phyloP scores from a whole-genome alignment of 345 rosid species.

The Melastoma malabathricum region DNA sequence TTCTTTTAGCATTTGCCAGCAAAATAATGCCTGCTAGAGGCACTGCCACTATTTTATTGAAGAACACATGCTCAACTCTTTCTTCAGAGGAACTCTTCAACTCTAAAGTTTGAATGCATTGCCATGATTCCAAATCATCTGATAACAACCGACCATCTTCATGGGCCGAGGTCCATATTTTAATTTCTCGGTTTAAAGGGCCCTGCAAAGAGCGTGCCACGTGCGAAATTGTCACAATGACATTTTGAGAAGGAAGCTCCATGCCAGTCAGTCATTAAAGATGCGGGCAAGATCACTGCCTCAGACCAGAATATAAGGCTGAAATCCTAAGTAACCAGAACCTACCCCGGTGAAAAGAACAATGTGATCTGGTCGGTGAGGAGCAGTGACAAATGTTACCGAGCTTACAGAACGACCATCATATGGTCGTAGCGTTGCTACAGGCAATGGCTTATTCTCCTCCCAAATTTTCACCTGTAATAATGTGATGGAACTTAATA shows the following conservation, averaged over 20 bases:
- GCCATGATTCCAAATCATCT: conserved; percentile 43
- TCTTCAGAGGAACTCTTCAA: conserved; percentile 40
- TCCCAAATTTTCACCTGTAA: conserved; percentile 70
- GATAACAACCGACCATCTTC: conserved; percentile 73
- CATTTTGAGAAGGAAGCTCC: no score
- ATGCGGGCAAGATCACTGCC: not conserved
- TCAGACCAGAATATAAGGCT: not conserved
- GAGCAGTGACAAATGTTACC: conserved; percentile 45
- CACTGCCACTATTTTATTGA: conserved; percentile 56
- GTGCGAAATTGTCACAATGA: conserved; percentile 3
- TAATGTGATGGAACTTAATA: no score
- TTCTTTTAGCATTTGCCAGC: conserved; percentile 63
- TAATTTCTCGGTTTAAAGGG: conserved; percentile 43
- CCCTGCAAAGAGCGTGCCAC: conserved; percentile 26
- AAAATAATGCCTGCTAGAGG: conserved; percentile 44
- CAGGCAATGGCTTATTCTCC: conserved; percentile 46
- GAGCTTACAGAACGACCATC: conserved; percentile 55
- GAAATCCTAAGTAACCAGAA: not conserved
- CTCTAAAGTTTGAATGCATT: conserved; percentile 50
- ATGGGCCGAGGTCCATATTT: conserved; percentile 44
- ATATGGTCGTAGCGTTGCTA: conserved; percentile 48
- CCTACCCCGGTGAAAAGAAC: conserved; percentile 61
- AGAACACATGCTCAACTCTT: conserved; percentile 43
- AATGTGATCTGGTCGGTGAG: conserved; percentile 57
- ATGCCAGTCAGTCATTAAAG: no score